A percentile compares a stretch with the other conserved stretches of the same genome.
Conservation (phyloP, 495 filamentous ascomycete genomes). For the Podospora pseudopauciseta region DNA sequence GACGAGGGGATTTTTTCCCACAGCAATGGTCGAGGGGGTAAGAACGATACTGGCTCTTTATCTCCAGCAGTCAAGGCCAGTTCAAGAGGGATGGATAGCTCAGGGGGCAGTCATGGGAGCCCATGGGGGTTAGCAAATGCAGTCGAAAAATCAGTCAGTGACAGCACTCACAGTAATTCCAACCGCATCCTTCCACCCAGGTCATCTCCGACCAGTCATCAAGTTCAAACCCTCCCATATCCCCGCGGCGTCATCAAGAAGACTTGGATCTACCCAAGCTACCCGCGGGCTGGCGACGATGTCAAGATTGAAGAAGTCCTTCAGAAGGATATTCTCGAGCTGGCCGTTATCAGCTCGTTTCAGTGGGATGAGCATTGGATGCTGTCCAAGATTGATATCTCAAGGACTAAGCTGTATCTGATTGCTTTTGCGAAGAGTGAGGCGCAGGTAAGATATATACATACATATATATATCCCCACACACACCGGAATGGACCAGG, state of each 20-base stretch:
- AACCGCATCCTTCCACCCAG: not conserved
- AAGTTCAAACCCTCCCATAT: slow-evolving; percentile 48
- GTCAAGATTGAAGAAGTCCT: slow-evolving; percentile 91
- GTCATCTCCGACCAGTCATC: not conserved
- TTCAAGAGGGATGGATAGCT: not conserved
- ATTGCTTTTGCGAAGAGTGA: slow-evolving; percentile 46
- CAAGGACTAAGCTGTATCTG: slow-evolving; percentile 41
- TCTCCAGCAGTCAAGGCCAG: not conserved
- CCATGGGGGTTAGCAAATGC: not conserved
- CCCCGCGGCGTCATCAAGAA: slow-evolving; percentile 75
- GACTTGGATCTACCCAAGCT: slow-evolving; percentile 61
- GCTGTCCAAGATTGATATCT: slow-evolving; percentile 40
- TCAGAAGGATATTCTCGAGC: slow-evolving; percentile 61
- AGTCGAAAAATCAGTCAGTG: not conserved
- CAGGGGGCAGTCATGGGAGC: not conserved
- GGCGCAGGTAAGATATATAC: slow-evolving; percentile 37
- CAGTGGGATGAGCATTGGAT: slow-evolving; percentile 67
- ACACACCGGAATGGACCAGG: not conserved
- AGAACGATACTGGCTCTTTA: no score
- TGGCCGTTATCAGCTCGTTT: slow-evolving; percentile 82
- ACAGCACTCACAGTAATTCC: slow-evolving; percentile 4
- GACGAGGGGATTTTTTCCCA: not conserved
- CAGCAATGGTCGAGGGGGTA: not conserved
- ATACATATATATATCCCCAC: no score
- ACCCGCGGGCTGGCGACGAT: slow-evolving; percentile 57